phyloP scores from a whole-genome alignment of 371 early-diverging fungal species.

The Nematocida homosporus region DNA sequence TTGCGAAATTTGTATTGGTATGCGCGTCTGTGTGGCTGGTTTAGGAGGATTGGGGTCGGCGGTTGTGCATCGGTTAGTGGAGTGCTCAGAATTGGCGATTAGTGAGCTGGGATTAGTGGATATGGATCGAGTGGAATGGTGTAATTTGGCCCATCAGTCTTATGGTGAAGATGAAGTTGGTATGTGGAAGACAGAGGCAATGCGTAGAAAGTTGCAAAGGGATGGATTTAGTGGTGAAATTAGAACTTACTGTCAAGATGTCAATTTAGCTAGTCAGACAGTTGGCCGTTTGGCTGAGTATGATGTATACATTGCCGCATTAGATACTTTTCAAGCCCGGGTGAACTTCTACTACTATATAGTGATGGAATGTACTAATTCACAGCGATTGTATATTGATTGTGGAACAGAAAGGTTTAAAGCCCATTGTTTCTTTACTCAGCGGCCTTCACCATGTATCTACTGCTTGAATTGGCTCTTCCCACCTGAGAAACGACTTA shows the following conservation, averaged over 20 bases:
- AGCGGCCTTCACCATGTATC: constrained; percentile 24
- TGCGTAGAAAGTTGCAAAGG: neutral
- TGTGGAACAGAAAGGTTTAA: constrained; percentile 36
- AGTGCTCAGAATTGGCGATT: neutral
- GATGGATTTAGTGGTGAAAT: neutral
- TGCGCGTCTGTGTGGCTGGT: constrained; percentile 38
- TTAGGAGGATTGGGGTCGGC: constrained; percentile 35
- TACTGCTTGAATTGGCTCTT: constrained; percentile 46
- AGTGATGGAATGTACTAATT: neutral
- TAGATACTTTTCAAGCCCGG: constrained; percentile 39
- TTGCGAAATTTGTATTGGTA: no score
- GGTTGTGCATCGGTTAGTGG: neutral
- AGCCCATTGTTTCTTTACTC: constrained; percentile 26
- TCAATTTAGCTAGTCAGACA: neutral
- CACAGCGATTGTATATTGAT: constrained; percentile 21
- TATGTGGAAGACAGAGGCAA: constrained; percentile 16
- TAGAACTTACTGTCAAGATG: constrained; percentile 2
- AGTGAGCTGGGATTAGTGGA: constrained; percentile 25
- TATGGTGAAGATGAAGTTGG: constrained; percentile 35
- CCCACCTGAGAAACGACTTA: constrained; percentile 6
- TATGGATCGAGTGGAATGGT: constrained; percentile 21
- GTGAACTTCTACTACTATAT: constrained; percentile 52
- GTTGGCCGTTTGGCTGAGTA: neutral
- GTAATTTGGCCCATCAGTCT: constrained; percentile 12
- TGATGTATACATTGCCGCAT: constrained; percentile 38